A percentile compares a stretch with the other conserved stretches of the same genome.
These are phyloP conservation scores for Trichocomaceae sp. DNA, from an alignment of 2,329 filamentous ascomycete genomes.

Conservation along the genomic window DNA sequence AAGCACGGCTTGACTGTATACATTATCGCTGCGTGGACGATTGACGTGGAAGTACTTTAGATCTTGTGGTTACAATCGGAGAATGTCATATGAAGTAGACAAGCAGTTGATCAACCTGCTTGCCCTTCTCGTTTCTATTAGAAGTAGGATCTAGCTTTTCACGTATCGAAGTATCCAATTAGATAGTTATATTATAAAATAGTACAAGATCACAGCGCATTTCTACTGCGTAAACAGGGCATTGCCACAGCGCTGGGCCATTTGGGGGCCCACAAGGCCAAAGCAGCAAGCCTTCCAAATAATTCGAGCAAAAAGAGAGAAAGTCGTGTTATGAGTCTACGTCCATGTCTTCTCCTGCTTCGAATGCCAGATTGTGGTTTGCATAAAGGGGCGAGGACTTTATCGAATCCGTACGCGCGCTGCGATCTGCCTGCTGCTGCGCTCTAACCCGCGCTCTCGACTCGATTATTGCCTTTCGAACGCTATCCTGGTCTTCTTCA, in stretches of 20 bases:
- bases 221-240: too few relatives aligned
- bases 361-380: background rate
- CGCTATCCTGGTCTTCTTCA: conserved; percentile 62
- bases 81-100: too few relatives aligned
- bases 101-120: too few relatives aligned
- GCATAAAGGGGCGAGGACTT: background rate
- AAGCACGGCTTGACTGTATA: too few relatives aligned
- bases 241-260: background rate
- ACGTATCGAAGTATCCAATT: background rate
- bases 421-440: conserved; percentile 41
- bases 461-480: conserved; percentile 78
- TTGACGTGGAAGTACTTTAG: too few relatives aligned
- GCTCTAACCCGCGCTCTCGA: conserved; percentile 60
- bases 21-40: too few relatives aligned
- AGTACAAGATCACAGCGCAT: background rate
- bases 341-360: conserved; percentile 6
- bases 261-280: background rate
- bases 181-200: background rate
- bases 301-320: background rate
- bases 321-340: conserved; percentile 4
- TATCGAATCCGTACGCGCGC: background rate
- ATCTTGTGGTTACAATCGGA: too few relatives aligned
- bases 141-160: background rate
- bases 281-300: background rate
- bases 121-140: background rate